Evolutionary conservation across 2,329 filamentous ascomycete genomes (phyloP).

Genomic region (Microcera coccophila): DNA sequence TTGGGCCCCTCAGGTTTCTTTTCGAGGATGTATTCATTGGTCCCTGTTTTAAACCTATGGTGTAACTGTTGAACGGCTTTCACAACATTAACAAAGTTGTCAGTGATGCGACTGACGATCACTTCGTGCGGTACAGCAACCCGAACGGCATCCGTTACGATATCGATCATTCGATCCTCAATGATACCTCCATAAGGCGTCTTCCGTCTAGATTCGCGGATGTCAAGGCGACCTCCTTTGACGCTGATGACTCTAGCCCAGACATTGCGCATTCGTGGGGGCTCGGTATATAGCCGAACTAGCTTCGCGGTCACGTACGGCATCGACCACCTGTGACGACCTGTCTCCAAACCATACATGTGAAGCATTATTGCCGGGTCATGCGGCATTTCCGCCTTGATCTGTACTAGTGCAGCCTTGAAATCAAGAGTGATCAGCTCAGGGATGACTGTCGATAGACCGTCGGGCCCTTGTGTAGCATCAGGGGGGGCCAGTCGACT

Average conservation of each 20-base stretch:
- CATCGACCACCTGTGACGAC: constrained; percentile 80
- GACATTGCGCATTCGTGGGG: constrained; percentile 73
- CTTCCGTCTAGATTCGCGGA: constrained; percentile 72
- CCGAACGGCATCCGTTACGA: constrained; percentile 80
- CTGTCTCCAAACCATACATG: constrained; percentile 75
- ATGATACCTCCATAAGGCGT: constrained; percentile 52
- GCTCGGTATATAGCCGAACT: constrained; percentile 80
- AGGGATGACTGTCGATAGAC: constrained; percentile 32
- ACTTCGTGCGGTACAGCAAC: constrained; percentile 88
- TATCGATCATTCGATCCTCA: constrained; percentile 78
- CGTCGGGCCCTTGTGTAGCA: constrained; percentile 30
- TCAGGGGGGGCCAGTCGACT: constrained; percentile 39
- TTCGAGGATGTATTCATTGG: constrained; percentile 80
- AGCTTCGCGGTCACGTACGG: constrained; percentile 77
- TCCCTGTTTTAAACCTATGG: constrained; percentile 83
- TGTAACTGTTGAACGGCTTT: constrained; percentile 91
- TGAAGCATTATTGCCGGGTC: constrained; percentile 93
- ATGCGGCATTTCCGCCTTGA: constrained; percentile 83
- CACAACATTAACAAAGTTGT: constrained; percentile 82
- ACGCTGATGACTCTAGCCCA: constrained; percentile 87
- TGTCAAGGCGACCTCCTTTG: constrained; percentile 74
- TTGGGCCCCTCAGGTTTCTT: constrained; percentile 86
- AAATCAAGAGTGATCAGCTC: constrained; percentile 82
- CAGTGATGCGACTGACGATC: constrained; percentile 83
- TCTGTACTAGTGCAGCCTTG: constrained; percentile 74